These are phyloP conservation scores for Neurospora sublineolata DNA, from an alignment of 495 filamentous ascomycete genomes.

Conservation along the genomic window DNA sequence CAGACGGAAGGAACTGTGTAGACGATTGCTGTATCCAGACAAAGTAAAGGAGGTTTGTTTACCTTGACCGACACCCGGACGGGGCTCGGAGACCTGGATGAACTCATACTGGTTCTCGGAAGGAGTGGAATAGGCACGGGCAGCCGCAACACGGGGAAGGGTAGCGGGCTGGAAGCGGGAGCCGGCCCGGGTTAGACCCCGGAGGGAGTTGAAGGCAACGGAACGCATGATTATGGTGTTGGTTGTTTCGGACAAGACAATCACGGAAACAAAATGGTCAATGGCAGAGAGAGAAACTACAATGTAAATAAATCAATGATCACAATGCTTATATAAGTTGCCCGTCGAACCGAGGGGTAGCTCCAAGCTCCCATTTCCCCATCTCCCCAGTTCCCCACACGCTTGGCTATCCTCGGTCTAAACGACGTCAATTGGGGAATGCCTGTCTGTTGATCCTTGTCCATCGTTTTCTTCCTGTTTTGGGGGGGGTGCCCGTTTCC, in stretches of 20 bases:
- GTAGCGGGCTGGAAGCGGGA: slow-evolving; percentile 38
- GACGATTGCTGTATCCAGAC: too few species aligned
- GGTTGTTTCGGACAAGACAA: not conserved
- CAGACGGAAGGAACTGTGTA: too few species aligned
- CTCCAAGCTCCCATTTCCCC: not conserved
- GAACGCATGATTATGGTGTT: not conserved
- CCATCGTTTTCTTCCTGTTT: not conserved
- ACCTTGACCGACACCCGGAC: slow-evolving; percentile 85
- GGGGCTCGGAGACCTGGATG: slow-evolving; percentile 68
- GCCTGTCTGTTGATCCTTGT: not conserved
- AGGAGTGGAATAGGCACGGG: slow-evolving; percentile 6
- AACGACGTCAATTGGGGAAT: not conserved
- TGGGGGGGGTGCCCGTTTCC: not conserved
- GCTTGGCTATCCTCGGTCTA: not conserved
- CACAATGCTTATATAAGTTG: not conserved
- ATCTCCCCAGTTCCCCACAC: not conserved
- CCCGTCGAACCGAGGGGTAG: not conserved
- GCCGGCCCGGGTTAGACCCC: slow-evolving; percentile 46
- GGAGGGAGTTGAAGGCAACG: slow-evolving; percentile 43
- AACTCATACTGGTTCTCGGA: slow-evolving; percentile 54
- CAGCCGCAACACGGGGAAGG: slow-evolving; percentile 41
- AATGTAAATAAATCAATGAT: not conserved
- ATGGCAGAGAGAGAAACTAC: not conserved
- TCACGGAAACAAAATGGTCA: not conserved
- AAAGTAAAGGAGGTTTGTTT: slow-evolving; percentile 9